Evolutionary conservation across 441 rosid genomes (phyloP).

Genomic region (Codiaeum variegatum): DNA sequence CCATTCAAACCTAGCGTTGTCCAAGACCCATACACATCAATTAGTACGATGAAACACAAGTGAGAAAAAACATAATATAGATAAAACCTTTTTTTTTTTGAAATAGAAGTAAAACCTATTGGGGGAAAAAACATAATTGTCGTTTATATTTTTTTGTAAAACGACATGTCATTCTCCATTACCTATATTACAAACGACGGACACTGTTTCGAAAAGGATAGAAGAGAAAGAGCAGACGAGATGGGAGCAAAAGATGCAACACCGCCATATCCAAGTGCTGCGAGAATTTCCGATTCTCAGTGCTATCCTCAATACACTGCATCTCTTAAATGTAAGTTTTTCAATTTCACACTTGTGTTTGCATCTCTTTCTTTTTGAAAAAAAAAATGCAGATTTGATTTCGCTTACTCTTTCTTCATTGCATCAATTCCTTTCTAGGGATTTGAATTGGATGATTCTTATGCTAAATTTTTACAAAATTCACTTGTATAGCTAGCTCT

Average conservation of each 20-base stretch:
- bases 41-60: no score
- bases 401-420: not conserved
- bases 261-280: constrained; percentile 69
- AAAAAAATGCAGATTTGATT: not conserved
- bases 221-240: not conserved
- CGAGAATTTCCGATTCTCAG: constrained; percentile 74
- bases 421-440: not conserved
- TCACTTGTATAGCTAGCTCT: not conserved
- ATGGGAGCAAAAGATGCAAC: constrained; percentile 48
- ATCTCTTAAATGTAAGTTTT: constrained; percentile 71
- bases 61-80: no score
- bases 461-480: not conserved
- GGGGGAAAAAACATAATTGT: no score
- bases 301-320: constrained; percentile 79
- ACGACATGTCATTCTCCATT: no score
- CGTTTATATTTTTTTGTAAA: no score
- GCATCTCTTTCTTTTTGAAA: not conserved
- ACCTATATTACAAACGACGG: no score
- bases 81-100: no score
- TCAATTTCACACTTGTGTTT: not conserved
- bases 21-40: no score
- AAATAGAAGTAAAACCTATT: no score
- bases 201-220: not conserved
- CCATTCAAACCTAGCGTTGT: no score
- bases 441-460: not conserved